Evolutionary conservation across 371 early-diverging fungal genomes (phyloP).

Genomic region (Nematocida sp.): DNA sequence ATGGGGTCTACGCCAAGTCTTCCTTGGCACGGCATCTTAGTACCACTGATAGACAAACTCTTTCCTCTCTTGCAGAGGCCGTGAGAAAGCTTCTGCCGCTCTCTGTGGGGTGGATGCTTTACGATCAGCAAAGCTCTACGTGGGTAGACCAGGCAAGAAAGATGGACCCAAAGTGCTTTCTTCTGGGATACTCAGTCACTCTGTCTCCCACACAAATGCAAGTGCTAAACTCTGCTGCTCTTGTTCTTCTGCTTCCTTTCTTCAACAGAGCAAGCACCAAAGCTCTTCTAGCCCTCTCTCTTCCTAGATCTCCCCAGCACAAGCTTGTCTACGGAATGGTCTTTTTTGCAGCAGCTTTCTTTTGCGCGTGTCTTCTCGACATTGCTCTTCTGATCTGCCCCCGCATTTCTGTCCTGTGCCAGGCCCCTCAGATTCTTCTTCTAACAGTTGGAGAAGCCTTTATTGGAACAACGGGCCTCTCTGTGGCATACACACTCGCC

Average conservation of each 20-base stretch:
- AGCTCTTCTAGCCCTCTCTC: constrained; percentile 46
- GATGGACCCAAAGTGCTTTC: constrained; percentile 47
- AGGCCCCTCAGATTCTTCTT: constrained; percentile 68
- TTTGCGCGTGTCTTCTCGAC: constrained; percentile 62
- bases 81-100: constrained; percentile 53
- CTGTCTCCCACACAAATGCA: constrained; percentile 63
- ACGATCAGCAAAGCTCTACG: constrained; percentile 65
- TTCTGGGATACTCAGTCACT: constrained; percentile 14
- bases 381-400: constrained; percentile 47
- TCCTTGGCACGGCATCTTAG: background rate
- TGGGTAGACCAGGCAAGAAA: constrained; percentile 65
- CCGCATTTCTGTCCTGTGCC: constrained; percentile 63
- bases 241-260: constrained; percentile 67
- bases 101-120: constrained; percentile 64
- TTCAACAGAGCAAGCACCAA: constrained; percentile 66
- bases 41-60: background rate
- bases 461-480: constrained; percentile 68
- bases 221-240: constrained; percentile 65
- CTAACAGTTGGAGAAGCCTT: constrained; percentile 68
- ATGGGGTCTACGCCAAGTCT: background rate
- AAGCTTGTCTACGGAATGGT: constrained; percentile 63
- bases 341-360: constrained; percentile 51
- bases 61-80: background rate
- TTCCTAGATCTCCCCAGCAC: constrained; percentile 63
- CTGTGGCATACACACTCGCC: constrained; percentile 66